Evolutionary conservation across 805 yeast genomes (phyloP).

Genomic region (Candida piceae): DNA sequence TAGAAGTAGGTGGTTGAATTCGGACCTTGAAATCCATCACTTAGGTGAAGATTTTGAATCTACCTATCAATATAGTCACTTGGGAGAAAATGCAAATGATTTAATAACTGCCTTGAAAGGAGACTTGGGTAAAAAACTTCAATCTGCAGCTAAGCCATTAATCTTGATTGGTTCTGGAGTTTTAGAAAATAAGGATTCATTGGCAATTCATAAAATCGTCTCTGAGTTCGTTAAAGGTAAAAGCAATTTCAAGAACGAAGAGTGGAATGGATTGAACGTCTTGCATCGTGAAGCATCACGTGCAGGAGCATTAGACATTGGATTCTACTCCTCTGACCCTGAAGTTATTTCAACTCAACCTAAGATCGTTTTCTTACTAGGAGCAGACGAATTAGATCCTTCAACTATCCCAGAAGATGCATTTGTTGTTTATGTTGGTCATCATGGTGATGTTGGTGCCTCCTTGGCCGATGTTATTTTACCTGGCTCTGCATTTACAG

Average conservation of each 20-base stretch:
- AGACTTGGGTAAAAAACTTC: slow-evolving; percentile 61
- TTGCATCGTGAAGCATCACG: slow-evolving; percentile 86
- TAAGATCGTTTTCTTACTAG: slow-evolving; percentile 73
- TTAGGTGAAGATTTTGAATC: slow-evolving; percentile 77
- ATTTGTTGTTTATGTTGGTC: slow-evolving; percentile 86
- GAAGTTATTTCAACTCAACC: slow-evolving; percentile 48
- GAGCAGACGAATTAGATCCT: slow-evolving; percentile 75
- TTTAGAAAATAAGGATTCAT: slow-evolving; percentile 60
- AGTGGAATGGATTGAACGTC: slow-evolving; percentile 79
- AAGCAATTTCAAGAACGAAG: slow-evolving; percentile 56
- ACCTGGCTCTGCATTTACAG: slow-evolving; percentile 88
- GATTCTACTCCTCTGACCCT: slow-evolving; percentile 52
- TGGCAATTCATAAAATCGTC: slow-evolving; percentile 52
- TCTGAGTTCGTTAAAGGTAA: slow-evolving; percentile 55
- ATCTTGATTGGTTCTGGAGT: slow-evolving; percentile 80
- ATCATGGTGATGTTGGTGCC: slow-evolving; percentile 88
- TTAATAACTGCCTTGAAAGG: slow-evolving; percentile 60
- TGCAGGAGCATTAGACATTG: slow-evolving; percentile 81
- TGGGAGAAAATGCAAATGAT: slow-evolving; percentile 57
- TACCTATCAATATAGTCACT: slow-evolving; percentile 59
- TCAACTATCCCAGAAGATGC: slow-evolving; percentile 76
- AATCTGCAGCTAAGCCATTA: slow-evolving; percentile 66
- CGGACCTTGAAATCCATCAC: slow-evolving; percentile 58
- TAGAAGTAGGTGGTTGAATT: slow-evolving; percentile 73
- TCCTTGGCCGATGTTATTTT: slow-evolving; percentile 81